A percentile compares a stretch with the other conserved stretches of the same genome.
Conservation (phyloP, 768 basidiomycete species). For the Tulasnella sp. region DNA sequence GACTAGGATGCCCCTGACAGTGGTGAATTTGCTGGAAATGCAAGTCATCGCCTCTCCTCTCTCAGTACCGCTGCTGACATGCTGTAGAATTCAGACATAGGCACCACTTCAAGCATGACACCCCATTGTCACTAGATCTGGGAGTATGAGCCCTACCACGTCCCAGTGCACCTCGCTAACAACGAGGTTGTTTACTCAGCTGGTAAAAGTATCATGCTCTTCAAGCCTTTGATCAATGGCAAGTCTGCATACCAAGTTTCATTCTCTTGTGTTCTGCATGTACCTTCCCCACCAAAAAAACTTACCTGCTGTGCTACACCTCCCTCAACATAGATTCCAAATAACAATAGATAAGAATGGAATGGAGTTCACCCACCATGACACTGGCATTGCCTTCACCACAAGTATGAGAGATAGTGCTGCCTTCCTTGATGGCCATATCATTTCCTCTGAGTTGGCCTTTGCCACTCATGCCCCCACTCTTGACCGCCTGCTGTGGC, state of each 20-base stretch:
- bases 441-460: background rate
- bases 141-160: constrained; percentile 17
- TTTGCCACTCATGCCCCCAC: background rate
- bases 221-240: constrained; percentile 19
- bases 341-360: background rate
- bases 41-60: background rate
- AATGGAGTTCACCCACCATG: background rate
- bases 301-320: background rate
- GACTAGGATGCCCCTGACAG: no score
- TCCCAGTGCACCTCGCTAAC: constrained; percentile 24
- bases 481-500: background rate
- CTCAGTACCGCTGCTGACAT: background rate
- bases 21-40: background rate
- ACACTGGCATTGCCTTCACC: background rate
- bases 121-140: constrained; percentile 26
- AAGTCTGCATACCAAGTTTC: background rate
- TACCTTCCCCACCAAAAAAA: background rate
- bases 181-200: constrained; percentile 22
- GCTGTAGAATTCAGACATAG: constrained; percentile 27
- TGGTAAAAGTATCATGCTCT: constrained; percentile 24
- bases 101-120: constrained; percentile 29
- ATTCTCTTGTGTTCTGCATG: constrained; percentile 14
- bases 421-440: background rate
- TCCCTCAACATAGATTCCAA: background rate
- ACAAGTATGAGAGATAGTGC: background rate